Base-by-base conservation (phyloP, 129 eudicot species). In the Lonicera japonica region DNA sequence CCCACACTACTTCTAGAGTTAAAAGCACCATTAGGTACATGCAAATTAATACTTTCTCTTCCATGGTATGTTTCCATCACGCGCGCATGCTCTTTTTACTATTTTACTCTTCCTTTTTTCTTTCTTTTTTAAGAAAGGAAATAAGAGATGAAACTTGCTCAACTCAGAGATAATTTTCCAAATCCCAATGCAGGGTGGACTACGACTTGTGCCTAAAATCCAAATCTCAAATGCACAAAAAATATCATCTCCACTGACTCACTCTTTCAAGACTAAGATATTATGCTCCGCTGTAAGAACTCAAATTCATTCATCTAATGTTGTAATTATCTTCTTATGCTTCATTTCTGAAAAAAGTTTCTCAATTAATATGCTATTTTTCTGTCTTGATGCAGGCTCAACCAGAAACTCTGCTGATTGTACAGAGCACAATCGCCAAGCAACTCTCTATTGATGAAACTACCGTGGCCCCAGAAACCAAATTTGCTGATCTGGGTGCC, bases 401-500 rank as follows among this genome's bases (percentile, higher is more conserved):
- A 56, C 75, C 79, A 3, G 86, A 80, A 56, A 84, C 90, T 19
- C 74, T 84, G 63, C 72, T 73, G 58, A 68, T 80, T 59, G 83
- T 84, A 1, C 86, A 77, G 64, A 70, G 70, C 61, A 77, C 83
- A 63, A 84, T 84, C 57, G 86, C 86, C 9, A 84, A 74, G 53
- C 84, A 84, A 56, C 70, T 84, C 56, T 84, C 84, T 10, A 74
- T 80, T 47, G 86, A 84, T 4, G 84, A 80, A 64, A 69, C 64
- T 41, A 54, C 82, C 1, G 82, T 84, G 46, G 75, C 79, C 65
- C 81, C 91, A 16, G 64, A 65, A 70, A 80, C 86, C 48, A 84
- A 84, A 25, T 84, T 84, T 36, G 70, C 67, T 0, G 91, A 84
- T 58, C 69, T 84, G 62, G 91, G 91, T 45, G 91, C 86, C 2